phyloP scores from a whole-genome alignment of 1,284 basidiomycete genomes.

The Albatrellus sp. region DNA sequence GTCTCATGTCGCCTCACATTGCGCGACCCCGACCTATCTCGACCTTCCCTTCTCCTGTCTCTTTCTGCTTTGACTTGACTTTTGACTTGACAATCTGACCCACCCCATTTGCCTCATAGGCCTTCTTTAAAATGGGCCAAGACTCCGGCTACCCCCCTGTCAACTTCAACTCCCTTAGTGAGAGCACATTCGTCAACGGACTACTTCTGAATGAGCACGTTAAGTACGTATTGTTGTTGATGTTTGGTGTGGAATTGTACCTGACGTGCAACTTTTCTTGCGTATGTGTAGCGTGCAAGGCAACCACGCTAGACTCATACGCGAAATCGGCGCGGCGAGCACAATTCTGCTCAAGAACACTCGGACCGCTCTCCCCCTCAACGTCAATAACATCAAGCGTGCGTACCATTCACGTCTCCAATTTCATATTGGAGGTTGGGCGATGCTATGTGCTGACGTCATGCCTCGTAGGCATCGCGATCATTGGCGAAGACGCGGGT shows the following conservation, averaged over 20 bases:
- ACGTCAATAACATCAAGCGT: constrained; percentile 13
- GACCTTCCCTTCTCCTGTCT: too few relatives aligned
- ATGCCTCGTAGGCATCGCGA: constrained; percentile 10
- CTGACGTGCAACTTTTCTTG: not conserved
- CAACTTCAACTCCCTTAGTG: constrained; percentile 16
- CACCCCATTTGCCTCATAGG: too few relatives aligned
- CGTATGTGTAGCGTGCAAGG: constrained; percentile 22
- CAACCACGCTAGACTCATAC: constrained; percentile 35
- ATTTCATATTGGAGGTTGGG: too few relatives aligned
- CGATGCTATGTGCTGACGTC: not conserved
- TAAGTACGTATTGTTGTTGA: constrained; percentile 14
- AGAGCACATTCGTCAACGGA: constrained; percentile 2
- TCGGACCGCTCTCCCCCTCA: constrained; percentile 39
- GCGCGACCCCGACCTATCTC: too few relatives aligned
- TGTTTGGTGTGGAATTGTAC: not conserved
- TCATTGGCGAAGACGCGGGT: constrained; percentile 42
- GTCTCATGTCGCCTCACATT: too few relatives aligned
- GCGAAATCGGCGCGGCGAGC: constrained; percentile 43
- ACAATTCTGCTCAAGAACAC: constrained; percentile 56
- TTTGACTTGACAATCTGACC: too few relatives aligned
- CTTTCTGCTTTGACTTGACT: too few relatives aligned
- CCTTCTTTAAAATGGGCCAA: constrained; percentile 44
- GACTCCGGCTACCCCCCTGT: constrained; percentile 40
- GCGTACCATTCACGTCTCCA: constrained; percentile 25
- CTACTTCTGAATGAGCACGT: constrained; percentile 26